A percentile compares a stretch with the other conserved stretches of the same genome.
Evolutionary conservation across 345 rosid species (phyloP).

Genomic region (Linum lewisii): DNA sequence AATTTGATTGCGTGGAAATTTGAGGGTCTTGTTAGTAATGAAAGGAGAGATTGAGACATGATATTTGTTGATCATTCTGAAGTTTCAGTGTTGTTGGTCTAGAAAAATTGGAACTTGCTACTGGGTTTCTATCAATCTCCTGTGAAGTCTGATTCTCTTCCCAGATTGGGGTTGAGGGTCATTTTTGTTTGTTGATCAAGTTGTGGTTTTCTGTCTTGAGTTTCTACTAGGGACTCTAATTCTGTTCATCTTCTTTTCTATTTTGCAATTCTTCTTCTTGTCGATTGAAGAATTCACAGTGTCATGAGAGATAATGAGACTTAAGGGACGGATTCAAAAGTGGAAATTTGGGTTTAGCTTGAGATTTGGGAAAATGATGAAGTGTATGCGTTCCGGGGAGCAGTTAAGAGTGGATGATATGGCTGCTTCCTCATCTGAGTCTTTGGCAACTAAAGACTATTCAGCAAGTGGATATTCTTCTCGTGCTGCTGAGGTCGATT

Average conservation of each 20-base stretch:
- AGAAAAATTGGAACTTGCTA: too few relatives aligned
- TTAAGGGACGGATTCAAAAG: conserved; percentile 36
- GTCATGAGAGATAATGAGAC: conserved; percentile 34
- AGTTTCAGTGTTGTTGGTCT: conserved; percentile 4
- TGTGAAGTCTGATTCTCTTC: background rate
- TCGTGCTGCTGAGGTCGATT: conserved; percentile 46
- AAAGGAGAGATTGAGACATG: background rate
- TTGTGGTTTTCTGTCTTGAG: conserved; percentile 10
- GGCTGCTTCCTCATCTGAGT: conserved; percentile 57
- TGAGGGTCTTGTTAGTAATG: background rate
- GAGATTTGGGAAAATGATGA: conserved; percentile 53
- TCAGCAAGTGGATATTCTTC: conserved; percentile 68
- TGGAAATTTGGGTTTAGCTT: conserved; percentile 22
- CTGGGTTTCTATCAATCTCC: background rate
- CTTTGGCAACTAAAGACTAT: conserved; percentile 66
- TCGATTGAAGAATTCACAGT: conserved; percentile 21
- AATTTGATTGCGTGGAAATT: background rate
- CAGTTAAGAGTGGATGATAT: conserved; percentile 37
- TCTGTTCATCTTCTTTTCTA: background rate
- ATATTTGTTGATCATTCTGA: background rate
- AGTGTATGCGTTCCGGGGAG: conserved; percentile 57
- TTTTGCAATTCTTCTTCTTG: conserved; percentile 9
- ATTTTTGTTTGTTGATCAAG: background rate
- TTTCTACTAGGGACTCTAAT: conserved; percentile 15
- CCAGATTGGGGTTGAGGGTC: background rate